Conservation (phyloP, 2,329 filamentous ascomycete species). For the Beauveria medogensis region DNA sequence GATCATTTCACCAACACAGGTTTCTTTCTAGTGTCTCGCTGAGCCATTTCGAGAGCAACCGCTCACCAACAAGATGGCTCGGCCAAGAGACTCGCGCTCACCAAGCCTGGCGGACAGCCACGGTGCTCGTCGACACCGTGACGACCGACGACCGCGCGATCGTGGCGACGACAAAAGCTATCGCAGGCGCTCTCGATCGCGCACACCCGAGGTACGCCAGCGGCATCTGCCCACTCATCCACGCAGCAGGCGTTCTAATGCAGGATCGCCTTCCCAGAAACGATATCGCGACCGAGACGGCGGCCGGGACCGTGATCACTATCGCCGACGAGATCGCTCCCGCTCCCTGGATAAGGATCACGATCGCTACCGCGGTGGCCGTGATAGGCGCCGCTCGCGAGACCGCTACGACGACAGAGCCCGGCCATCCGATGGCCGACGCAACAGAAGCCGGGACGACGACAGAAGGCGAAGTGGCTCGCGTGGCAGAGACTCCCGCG, state of each 20-base stretch:
- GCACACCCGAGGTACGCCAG: constrained; percentile 54
- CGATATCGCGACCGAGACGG: constrained; percentile 49
- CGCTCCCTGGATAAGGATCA: constrained; percentile 53
- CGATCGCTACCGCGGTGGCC: constrained; percentile 55
- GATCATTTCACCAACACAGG: constrained; percentile 9
- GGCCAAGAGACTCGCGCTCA: constrained; percentile 68
- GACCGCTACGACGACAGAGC: constrained; percentile 52
- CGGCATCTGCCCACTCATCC: constrained; percentile 6
- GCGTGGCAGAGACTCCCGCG: constrained; percentile 56
- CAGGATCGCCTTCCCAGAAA: constrained; percentile 34
- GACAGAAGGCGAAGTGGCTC: constrained; percentile 68
- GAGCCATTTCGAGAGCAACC: background rate
- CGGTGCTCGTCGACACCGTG: constrained; percentile 60
- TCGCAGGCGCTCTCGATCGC: constrained; percentile 51
- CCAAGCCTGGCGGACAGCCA: constrained; percentile 88
- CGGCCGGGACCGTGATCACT: constrained; percentile 43
- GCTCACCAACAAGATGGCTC: constrained; percentile 41
- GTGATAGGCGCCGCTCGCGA: constrained; percentile 58
- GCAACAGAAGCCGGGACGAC: constrained; percentile 58
- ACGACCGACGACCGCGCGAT: constrained; percentile 48
- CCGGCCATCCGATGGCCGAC: constrained; percentile 50
- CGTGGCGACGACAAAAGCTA: constrained; percentile 42
- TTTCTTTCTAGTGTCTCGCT: constrained; percentile 8
- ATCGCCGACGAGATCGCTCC: constrained; percentile 60
- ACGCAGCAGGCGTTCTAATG: constrained; percentile 30